A percentile compares a stretch with the other conserved stretches of the same genome.
These are phyloP conservation scores for Aspergillus ustus DNA, from an alignment of 2,329 filamentous ascomycete species.

Conservation along the genomic window DNA sequence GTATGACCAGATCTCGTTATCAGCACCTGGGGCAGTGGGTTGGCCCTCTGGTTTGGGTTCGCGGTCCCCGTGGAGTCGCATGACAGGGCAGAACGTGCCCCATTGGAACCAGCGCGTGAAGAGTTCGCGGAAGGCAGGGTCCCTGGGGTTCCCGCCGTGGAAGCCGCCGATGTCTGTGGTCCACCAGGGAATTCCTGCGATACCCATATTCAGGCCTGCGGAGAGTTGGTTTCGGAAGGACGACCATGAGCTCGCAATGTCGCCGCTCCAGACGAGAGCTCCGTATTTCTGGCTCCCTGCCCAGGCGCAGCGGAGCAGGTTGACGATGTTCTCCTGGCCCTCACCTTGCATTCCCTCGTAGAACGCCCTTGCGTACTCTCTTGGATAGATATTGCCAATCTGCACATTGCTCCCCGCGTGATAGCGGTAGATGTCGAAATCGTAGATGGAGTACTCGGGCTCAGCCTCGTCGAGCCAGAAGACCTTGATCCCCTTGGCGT, in stretches of 20 bases:
- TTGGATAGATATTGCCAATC: slow-evolving; percentile 66
- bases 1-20: slow-evolving; percentile 68
- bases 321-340: slow-evolving; percentile 63
- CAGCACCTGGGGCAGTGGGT: slow-evolving; percentile 32
- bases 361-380: slow-evolving; percentile 63
- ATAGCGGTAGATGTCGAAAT: slow-evolving; percentile 71
- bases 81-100: slow-evolving; percentile 69
- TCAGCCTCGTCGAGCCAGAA: slow-evolving; percentile 75
- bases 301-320: slow-evolving; percentile 63
- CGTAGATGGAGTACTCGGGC: slow-evolving; percentile 66
- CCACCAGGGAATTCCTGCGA: slow-evolving; percentile 70
- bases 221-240: slow-evolving; percentile 64
- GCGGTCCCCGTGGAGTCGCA: slow-evolving; percentile 69
- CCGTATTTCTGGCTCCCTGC: slow-evolving; percentile 67
- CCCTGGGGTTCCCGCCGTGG: slow-evolving; percentile 64
- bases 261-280: slow-evolving; percentile 69
- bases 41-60: slow-evolving; percentile 55
- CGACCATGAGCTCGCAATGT: slow-evolving; percentile 68
- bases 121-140: slow-evolving; percentile 63
- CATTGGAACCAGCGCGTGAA: slow-evolving; percentile 73
- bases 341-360: slow-evolving; percentile 61
- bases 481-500: slow-evolving; percentile 62
- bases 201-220: slow-evolving; percentile 68
- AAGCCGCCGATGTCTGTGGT: slow-evolving; percentile 74
- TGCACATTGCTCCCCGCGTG: slow-evolving; percentile 57